A percentile compares a stretch with the other conserved stretches of the same genome.
phyloP scores from a whole-genome alignment of 441 rosid genomes.

The Gossypium gossypioides region DNA sequence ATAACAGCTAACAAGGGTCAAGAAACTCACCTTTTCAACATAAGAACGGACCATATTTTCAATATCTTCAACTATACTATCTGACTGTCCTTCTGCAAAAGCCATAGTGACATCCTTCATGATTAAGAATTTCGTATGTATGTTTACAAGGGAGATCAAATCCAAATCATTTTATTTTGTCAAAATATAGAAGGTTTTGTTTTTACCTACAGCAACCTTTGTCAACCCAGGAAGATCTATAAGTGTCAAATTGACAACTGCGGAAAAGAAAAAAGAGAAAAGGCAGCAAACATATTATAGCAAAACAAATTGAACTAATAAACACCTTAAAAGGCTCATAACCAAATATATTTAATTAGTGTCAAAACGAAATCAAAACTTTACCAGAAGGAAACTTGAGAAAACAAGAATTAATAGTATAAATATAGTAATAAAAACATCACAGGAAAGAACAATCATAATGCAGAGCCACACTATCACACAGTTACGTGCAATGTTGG shows the following conservation, averaged over 20 bases:
- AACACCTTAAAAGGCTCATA: not conserved
- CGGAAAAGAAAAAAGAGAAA: conserved; percentile 13
- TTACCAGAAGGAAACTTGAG: not conserved
- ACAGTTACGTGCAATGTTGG: not conserved
- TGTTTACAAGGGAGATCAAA: not conserved
- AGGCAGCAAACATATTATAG: not conserved
- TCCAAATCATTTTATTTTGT: not conserved
- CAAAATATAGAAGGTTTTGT: not conserved
- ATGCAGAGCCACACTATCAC: not conserved
- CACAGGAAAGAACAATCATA: not conserved
- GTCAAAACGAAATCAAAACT: not conserved
- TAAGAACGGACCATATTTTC: conserved; percentile 94
- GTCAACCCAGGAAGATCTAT: conserved; percentile 99
- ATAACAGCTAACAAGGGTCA: not conserved
- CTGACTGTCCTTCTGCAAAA: conserved; percentile 87
- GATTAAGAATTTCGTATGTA: not conserved
- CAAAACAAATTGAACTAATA: conserved; percentile 13
- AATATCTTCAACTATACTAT: conserved; percentile 78
- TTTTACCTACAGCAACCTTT: conserved; percentile 96
- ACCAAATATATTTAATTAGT: not conserved
- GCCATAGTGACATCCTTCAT: conserved; percentile 17
- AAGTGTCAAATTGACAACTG: conserved; percentile 97
- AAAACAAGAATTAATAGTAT: not conserved
- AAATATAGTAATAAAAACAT: not conserved
- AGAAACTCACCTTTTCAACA: conserved; percentile 78